Conservation (phyloP, 257 asterid species). For the Fraxinus americana region DNA sequence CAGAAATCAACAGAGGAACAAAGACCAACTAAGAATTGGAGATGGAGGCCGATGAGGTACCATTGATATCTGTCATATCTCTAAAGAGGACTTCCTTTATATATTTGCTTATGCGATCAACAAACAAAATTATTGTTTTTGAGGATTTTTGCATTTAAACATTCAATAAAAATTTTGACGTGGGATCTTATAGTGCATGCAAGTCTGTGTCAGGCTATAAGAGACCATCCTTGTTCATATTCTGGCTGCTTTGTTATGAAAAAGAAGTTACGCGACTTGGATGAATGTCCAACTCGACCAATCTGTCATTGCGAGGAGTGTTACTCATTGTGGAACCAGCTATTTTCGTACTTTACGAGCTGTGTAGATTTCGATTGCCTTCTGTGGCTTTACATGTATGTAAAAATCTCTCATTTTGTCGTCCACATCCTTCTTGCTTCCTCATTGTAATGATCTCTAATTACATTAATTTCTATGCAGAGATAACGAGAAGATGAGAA, state of each 20-base stretch:
- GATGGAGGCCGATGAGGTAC: too few species aligned
- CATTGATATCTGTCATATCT: too few species aligned
- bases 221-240: constrained; percentile 37
- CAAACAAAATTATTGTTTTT: too few species aligned
- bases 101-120: too few species aligned
- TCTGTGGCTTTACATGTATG: constrained; percentile 58
- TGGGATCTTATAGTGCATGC: constrained; percentile 48
- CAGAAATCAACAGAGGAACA: too few species aligned
- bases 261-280: constrained; percentile 36
- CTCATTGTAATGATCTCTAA: neutral
- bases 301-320: constrained; percentile 39
- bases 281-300: constrained; percentile 29
- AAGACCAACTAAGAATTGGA: too few species aligned
- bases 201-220: constrained; percentile 29
- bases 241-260: constrained; percentile 33
- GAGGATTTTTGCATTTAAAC: neutral
- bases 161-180: neutral
- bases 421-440: constrained; percentile 14
- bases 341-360: constrained; percentile 34
- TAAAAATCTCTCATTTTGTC: constrained; percentile 2
- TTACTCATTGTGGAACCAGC: constrained; percentile 37
- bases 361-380: constrained; percentile 43
- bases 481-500: constrained; percentile 26
- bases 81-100: too few species aligned
- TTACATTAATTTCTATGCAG: constrained; percentile 26